Evolutionary conservation across 1,139 yeast genomes (phyloP).

Genomic region (Pichia sp.): DNA sequence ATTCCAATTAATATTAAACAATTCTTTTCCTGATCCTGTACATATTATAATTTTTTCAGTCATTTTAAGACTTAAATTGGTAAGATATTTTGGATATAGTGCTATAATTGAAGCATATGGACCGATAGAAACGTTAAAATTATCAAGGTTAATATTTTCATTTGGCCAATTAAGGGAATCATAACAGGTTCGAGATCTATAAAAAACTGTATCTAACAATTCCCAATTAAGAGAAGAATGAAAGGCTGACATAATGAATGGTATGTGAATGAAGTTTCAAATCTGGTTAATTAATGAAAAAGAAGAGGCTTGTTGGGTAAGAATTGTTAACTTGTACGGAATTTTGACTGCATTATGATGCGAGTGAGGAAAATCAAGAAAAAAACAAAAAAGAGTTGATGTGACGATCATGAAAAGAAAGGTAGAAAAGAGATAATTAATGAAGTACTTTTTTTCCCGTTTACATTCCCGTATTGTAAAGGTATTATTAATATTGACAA

Average conservation of each 20-base stretch:
- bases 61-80: constrained; percentile 29
- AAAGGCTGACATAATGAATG: constrained; percentile 17
- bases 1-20: constrained; percentile 47
- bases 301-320: no score
- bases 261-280: not conserved
- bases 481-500: no score
- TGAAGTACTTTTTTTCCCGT: no score
- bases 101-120: constrained; percentile 44
- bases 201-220: constrained; percentile 54
- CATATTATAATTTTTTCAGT: constrained; percentile 38
- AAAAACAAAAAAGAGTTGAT: no score
- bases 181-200: constrained; percentile 36
- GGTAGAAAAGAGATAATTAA: no score
- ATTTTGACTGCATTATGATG: no score
- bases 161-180: constrained; percentile 24
- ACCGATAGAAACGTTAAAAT: constrained; percentile 35
- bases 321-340: no score
- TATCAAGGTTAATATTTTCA: constrained; percentile 21
- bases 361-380: no score
- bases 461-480: no score
- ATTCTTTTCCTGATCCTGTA: constrained; percentile 45
- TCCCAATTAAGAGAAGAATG: constrained; percentile 48
- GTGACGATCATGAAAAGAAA: no score
- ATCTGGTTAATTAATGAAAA: no score
- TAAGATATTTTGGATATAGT: constrained; percentile 22